A percentile compares a stretch with the other conserved stretches of the same genome.
phyloP scores from a whole-genome alignment of 345 rosid species.

The Aquilaria sinensis region DNA sequence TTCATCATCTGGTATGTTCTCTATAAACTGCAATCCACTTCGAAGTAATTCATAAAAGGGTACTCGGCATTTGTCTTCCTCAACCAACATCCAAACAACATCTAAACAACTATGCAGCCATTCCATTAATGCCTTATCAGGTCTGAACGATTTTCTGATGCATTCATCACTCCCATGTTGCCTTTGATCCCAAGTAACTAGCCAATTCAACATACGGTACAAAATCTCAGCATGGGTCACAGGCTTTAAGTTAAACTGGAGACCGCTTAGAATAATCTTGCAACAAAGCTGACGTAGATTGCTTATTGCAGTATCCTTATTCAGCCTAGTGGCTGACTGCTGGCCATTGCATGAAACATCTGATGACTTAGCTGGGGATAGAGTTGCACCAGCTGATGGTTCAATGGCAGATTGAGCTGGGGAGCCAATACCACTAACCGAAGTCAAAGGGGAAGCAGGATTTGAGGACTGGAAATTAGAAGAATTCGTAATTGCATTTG shows the following conservation, averaged over 20 bases:
- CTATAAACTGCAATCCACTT: conserved; percentile 92
- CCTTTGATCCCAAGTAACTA: conserved; percentile 92
- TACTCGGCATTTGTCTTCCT: conserved; percentile 78
- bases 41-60: conserved; percentile 93
- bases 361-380: conserved; percentile 53
- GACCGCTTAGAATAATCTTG: conserved; percentile 78
- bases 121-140: conserved; percentile 65
- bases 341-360: conserved; percentile 46
- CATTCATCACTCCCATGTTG: conserved; percentile 60
- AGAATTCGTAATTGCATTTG: conserved; percentile 38
- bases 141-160: conserved; percentile 61
- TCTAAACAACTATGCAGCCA: conserved; percentile 94
- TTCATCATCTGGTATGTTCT: conserved; percentile 92
- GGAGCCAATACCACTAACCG: conserved; percentile 77
- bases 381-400: conserved; percentile 41
- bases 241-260: conserved; percentile 71
- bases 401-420: conserved; percentile 68
- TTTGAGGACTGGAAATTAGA: conserved; percentile 59
- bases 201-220: conserved; percentile 80
- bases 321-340: conserved; percentile 34
- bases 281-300: conserved; percentile 82
- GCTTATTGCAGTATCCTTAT: conserved; percentile 62
- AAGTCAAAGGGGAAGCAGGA: conserved; percentile 53
- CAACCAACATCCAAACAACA: conserved; percentile 89
- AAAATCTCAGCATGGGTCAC: conserved; percentile 79